A percentile compares a stretch with the other conserved stretches of the same genome.
phyloP scores from a whole-genome alignment of 148 eudicot genomes.

The Diospyros lotus region DNA sequence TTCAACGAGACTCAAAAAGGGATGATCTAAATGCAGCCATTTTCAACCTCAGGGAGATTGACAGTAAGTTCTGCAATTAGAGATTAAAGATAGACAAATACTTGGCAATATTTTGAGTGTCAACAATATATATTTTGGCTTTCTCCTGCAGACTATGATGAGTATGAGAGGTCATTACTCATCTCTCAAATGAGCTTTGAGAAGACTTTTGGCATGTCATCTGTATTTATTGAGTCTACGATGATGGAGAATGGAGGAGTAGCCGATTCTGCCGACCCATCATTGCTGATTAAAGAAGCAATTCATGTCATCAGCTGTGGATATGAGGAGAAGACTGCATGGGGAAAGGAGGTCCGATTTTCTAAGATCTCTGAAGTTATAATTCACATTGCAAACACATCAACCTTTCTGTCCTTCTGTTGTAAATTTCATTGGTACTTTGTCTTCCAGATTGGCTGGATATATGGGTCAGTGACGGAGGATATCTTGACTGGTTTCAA shows the following conservation, averaged over 20 bases:
- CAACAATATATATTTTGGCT: neutral
- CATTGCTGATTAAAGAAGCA: constrained; percentile 85
- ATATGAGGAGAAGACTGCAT: constrained; percentile 97
- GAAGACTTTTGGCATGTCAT: constrained; percentile 91
- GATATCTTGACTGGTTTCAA: constrained; percentile 95
- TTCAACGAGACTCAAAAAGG: constrained; percentile 68
- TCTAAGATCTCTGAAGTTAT: neutral
- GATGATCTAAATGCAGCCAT: constrained; percentile 92
- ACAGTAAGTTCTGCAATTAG: constrained; percentile 43
- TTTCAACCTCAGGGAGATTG: constrained; percentile 86
- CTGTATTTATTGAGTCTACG: constrained; percentile 93
- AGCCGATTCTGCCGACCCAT: constrained; percentile 77
- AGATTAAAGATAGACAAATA: neutral
- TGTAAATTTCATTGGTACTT: neutral
- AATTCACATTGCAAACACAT: too few species aligned
- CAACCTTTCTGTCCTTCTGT: too few species aligned
- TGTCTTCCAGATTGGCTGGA: constrained; percentile 85
- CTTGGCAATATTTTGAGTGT: neutral
- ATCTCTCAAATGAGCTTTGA: constrained; percentile 97
- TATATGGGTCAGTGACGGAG: constrained; percentile 97
- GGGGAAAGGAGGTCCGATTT: constrained; percentile 88
- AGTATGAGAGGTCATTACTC: constrained; percentile 83
- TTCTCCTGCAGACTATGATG: constrained; percentile 69
- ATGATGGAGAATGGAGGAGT: constrained; percentile 93
- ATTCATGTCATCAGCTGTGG: constrained; percentile 97